These are phyloP conservation scores for Backusella liffmaniae DNA, from an alignment of 192 early-diverging fungal genomes.

Conservation along the genomic window DNA sequence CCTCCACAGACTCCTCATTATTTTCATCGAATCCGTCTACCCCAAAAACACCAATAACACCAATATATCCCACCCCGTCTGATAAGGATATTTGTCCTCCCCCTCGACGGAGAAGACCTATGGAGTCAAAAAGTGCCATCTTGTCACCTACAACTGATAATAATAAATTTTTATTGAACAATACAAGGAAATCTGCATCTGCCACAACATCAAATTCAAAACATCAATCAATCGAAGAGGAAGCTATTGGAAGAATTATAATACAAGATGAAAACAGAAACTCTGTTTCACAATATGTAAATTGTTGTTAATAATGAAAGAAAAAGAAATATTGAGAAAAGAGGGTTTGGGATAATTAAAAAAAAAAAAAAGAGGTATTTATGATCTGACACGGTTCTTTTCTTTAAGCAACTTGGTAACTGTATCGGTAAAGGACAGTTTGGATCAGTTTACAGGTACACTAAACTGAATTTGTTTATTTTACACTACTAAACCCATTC, in stretches of 20 bases:
- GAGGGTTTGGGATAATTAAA: background rate
- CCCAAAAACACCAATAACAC: slow-evolving; percentile 19
- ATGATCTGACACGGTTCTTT: slow-evolving; percentile 16
- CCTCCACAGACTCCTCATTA: slow-evolving; percentile 9
- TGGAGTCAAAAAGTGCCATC: background rate
- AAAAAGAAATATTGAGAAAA: background rate
- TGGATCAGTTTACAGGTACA: slow-evolving; percentile 79
- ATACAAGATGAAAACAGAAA: slow-evolving; percentile 5
- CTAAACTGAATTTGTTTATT: background rate
- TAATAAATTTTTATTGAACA: background rate
- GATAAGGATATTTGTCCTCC: background rate
- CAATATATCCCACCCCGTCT: background rate
- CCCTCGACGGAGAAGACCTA: background rate
- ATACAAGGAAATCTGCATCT: background rate
- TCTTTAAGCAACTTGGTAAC: slow-evolving; percentile 71
- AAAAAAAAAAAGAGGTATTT: background rate
- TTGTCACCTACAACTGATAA: background rate
- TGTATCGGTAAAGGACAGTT: slow-evolving; percentile 90
- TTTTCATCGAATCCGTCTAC: slow-evolving; percentile 13
- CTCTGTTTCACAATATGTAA: slow-evolving; percentile 47
- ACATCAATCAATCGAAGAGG: background rate
- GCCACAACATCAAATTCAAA: background rate
- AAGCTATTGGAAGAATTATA: slow-evolving; percentile 8
- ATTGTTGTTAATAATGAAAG: background rate
- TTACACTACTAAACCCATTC: background rate